A percentile compares a stretch with the other conserved stretches of the same genome.
phyloP scores from a whole-genome alignment of 2,329 filamentous ascomycete genomes.

The Ophiostoma sp. region DNA sequence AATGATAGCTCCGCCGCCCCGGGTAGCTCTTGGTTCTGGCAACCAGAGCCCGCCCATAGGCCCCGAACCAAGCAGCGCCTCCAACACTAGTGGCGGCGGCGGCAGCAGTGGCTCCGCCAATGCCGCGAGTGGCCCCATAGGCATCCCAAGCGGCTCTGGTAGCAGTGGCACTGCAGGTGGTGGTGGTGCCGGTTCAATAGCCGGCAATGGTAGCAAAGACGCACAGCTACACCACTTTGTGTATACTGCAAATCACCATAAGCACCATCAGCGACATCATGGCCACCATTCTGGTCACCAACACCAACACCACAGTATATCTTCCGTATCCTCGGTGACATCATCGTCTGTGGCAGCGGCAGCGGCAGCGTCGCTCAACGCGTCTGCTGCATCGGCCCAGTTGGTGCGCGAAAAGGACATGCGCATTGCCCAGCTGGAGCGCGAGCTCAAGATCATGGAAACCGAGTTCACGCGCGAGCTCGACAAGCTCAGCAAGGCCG shows the following conservation, averaged over 20 bases:
- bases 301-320: constrained; percentile 16
- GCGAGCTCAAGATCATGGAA: constrained; percentile 50
- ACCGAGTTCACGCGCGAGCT: constrained; percentile 50
- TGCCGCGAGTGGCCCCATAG: neutral
- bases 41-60: constrained; percentile 14
- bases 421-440: constrained; percentile 49
- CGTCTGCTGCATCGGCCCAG: constrained; percentile 29
- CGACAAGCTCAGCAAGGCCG: constrained; percentile 48
- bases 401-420: constrained; percentile 45
- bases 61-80: constrained; percentile 2
- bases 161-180: neutral
- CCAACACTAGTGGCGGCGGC: constrained; percentile 17
- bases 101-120: constrained; percentile 23
- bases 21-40: constrained; percentile 33
- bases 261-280: constrained; percentile 24
- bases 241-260: constrained; percentile 15
- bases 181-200: neutral
- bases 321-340: neutral
- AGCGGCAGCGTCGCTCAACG: constrained; percentile 23
- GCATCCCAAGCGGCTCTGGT: neutral
- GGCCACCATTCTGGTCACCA: constrained; percentile 1
- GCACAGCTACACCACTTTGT: neutral
- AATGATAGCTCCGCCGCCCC: constrained; percentile 40
- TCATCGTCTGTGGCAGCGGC: constrained; percentile 24
- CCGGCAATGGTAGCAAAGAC: neutral